These are phyloP conservation scores for Microascus cirrosus DNA, from an alignment of 2,329 filamentous ascomycete species.

Conservation along the genomic window DNA sequence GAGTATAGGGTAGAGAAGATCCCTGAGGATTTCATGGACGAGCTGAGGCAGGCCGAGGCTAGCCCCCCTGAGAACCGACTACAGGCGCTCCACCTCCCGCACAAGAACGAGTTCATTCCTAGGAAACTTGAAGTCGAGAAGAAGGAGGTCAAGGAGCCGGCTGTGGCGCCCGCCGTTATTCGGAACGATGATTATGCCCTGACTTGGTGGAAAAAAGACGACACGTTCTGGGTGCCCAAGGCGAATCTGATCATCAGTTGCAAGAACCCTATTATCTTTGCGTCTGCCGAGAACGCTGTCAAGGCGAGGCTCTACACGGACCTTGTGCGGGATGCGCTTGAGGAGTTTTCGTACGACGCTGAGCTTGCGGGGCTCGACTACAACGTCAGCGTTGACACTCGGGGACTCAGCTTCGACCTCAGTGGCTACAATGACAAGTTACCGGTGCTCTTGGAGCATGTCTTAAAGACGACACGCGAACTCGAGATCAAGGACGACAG, in stretches of 20 bases:
- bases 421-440: constrained; percentile 97
- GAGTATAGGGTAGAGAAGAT: constrained; percentile 82
- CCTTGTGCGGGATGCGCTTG: constrained; percentile 76
- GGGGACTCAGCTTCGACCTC: constrained; percentile 67
- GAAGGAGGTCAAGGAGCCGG: constrained; percentile 70
- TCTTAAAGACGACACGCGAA: constrained; percentile 73
- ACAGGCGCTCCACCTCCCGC: constrained; percentile 69
- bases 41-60: constrained; percentile 54
- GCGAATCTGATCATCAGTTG: constrained; percentile 76
- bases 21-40: constrained; percentile 59
- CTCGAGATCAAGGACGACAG: constrained; percentile 76
- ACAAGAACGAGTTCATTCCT: constrained; percentile 92
- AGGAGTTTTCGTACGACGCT: constrained; percentile 92
- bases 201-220: constrained; percentile 97
- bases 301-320: constrained; percentile 74
- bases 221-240: constrained; percentile 96
- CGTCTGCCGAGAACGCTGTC: constrained; percentile 67
- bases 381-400: constrained; percentile 58
- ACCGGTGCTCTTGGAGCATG: constrained; percentile 78
- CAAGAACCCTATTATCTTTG: constrained; percentile 66
- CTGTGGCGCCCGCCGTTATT: constrained; percentile 66
- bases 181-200: constrained; percentile 72
- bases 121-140: constrained; percentile 89
- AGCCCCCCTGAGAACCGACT: constrained; percentile 48
- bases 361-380: constrained; percentile 86